phyloP scores from a whole-genome alignment of 2,329 filamentous ascomycete genomes.

The Penicillium sp. region DNA sequence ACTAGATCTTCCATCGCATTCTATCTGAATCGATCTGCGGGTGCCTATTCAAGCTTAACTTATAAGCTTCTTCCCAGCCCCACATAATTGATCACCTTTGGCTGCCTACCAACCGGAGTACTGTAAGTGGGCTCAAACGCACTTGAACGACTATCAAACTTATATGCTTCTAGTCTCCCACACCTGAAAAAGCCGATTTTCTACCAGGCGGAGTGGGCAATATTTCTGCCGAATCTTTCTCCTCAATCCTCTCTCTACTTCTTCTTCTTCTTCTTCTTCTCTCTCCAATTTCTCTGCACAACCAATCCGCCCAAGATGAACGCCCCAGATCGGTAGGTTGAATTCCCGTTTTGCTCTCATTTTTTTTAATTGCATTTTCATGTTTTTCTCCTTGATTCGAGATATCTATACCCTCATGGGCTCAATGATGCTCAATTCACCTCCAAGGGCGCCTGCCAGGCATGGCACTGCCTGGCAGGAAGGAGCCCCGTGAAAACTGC shows the following conservation, averaged over 20 bases:
- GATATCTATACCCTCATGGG: not conserved
- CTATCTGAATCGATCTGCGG: too few relatives aligned
- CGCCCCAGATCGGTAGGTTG: conserved; percentile 50
- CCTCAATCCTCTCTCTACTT: too few relatives aligned
- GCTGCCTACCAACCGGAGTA: not conserved
- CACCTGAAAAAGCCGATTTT: not conserved
- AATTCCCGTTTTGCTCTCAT: conserved; percentile 4
- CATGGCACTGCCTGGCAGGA: not conserved
- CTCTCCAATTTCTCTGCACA: not conserved
- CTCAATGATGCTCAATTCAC: not conserved
- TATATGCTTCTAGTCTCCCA: not conserved
- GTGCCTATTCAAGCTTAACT: too few relatives aligned
- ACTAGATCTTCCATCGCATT: too few relatives aligned
- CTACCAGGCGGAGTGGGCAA: too few relatives aligned
- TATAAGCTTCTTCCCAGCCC: too few relatives aligned
- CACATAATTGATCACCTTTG: too few relatives aligned
- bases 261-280: not conserved
- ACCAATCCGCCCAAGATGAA: conserved; percentile 54
- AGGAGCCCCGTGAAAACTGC: not conserved
- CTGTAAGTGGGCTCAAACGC: not conserved
- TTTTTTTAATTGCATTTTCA: not conserved
- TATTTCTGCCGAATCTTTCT: conserved; percentile 19
- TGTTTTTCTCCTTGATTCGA: not conserved
- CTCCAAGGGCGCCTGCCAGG: not conserved
- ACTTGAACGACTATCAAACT: not conserved